Evolutionary conservation across 768 basidiomycete species (phyloP).

Genomic region (Tulasnella sp.): DNA sequence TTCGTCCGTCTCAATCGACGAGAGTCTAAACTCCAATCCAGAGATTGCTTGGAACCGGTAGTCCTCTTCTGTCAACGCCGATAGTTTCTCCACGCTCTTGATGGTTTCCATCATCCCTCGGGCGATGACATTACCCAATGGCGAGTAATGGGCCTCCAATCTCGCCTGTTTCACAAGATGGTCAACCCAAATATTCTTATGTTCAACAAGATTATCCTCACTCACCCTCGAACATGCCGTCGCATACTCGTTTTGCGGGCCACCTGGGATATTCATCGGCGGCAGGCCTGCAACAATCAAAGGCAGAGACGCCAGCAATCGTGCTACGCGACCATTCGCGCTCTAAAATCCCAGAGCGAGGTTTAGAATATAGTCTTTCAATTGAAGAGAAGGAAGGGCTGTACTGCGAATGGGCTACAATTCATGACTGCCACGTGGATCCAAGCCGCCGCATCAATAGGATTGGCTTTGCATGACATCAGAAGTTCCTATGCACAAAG

Average conservation of each 20-base stretch:
- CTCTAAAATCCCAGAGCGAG: not conserved
- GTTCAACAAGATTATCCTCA: not conserved
- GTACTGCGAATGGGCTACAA: slow-evolving; percentile 1
- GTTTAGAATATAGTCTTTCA: not conserved
- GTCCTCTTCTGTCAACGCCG: not conserved
- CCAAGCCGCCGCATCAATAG: not conserved
- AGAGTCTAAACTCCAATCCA: too few relatives aligned
- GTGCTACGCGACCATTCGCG: slow-evolving; percentile 2
- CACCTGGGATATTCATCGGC: not conserved
- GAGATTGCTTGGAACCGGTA: too few relatives aligned
- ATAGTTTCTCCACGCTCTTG: not conserved
- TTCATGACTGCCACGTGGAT: not conserved
- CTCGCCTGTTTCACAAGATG: not conserved
- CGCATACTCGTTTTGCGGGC: not conserved
- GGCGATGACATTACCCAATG: not conserved
- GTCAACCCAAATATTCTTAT: not conserved
- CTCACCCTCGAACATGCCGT: not conserved
- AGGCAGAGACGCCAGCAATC: not conserved
- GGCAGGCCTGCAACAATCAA: not conserved
- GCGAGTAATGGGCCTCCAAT: not conserved
- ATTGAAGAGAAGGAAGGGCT: not conserved
- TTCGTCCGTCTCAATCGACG: too few relatives aligned
- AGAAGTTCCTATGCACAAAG: not conserved
- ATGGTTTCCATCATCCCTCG: not conserved
- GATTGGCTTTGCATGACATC: not conserved